Evolutionary conservation across 257 asterid species (phyloP), one percentile per base, ranked within the genome.

Genomic region (Verbascum thapsus): DNA sequence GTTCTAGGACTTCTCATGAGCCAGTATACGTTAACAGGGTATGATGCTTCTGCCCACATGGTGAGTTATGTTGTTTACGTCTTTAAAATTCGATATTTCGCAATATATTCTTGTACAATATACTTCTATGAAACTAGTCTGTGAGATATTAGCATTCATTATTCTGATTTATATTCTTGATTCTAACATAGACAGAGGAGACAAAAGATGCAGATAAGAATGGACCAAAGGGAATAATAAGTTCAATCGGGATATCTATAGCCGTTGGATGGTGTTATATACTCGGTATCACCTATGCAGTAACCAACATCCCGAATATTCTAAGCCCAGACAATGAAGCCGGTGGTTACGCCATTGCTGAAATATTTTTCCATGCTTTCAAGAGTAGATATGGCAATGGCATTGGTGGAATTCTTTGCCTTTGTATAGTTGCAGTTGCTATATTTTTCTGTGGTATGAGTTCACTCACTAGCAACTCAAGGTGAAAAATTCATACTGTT

Each of bases 1-100:
- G 74, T 81, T 60, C 81, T 89, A 0, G 99, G 99, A 54, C 94
- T 94, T 75, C 95, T 94, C 56, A 85, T 94, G 97, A 94, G 97
- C 64, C 97, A 89, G 76, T 89, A 94, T 71, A 87, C 96, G 12
- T 72, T 94, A 55, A 67, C 95, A 4, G 96, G 97, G 7, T 94
- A 90, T 58, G 99, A 94, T 68, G 97, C 99, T 44, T 94, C 99
- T 63, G 97, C 96, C 13, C 96, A 94, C 76, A 87, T 92, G 97
- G 99, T 87, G 71, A 83, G 91, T 26, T 5, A 26, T 5, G 32
- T 26, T 5, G 32, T 26, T 26, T 26, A 26, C 32, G 2, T 26
- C 3, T 26, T 26, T 26, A 26, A 26, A 26, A 26, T 26, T 26
- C 32, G 5, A 26, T 1, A 26, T 26, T 26, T 26, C 5, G 32